A percentile compares a stretch with the other conserved stretches of the same genome.
Conservation (phyloP, 305 asterid species). For the Solanum chacoense region DNA sequence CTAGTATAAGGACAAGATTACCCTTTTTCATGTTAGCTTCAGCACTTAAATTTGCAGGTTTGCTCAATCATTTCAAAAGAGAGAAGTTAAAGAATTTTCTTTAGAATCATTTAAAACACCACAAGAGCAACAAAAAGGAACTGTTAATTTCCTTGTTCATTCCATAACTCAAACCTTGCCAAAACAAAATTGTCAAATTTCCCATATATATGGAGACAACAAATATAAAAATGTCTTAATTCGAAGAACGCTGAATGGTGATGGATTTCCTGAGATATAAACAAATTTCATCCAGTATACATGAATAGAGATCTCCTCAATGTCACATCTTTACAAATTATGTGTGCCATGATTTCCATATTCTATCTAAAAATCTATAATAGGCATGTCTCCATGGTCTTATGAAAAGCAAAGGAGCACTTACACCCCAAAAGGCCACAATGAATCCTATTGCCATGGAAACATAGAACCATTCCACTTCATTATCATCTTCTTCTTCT, state of each 20-base stretch:
- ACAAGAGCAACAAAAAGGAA: neutral
- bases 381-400: neutral
- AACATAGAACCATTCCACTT: conserved; percentile 4
- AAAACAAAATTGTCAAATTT: neutral
- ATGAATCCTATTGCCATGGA: conserved; percentile 8
- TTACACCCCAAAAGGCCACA: neutral
- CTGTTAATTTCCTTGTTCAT: neutral
- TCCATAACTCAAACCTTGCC: neutral
- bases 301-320: neutral
- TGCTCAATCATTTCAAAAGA: neutral
- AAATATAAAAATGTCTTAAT: neutral
- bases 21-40: neutral
- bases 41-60: neutral
- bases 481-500: neutral
- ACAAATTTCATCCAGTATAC: neutral
- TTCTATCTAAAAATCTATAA: neutral
- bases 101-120: neutral
- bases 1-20: neutral
- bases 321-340: neutral
- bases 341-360: neutral
- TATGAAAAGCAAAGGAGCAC: neutral
- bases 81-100: neutral
- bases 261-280: neutral
- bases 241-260: neutral
- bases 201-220: neutral